Evolutionary conservation across 345 rosid genomes (phyloP).

Genomic region (Citrus sinensis): DNA sequence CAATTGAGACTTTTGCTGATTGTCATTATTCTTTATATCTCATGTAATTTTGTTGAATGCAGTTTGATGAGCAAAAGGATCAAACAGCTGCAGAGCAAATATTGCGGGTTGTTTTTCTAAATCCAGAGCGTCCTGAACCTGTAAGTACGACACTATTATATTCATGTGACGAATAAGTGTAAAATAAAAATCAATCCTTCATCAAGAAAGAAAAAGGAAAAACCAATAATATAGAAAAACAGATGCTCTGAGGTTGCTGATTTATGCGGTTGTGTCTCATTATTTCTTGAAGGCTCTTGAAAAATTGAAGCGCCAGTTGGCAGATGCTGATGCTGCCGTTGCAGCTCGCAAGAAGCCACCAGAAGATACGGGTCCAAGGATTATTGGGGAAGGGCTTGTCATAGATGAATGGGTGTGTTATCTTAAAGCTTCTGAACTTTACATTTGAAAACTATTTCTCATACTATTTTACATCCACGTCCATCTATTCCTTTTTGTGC

Average conservation of each 20-base stretch:
- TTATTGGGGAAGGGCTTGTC: conserved; percentile 98
- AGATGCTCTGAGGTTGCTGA: background rate
- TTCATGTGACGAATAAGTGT: background rate
- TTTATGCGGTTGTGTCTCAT: background rate
- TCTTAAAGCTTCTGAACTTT: background rate
- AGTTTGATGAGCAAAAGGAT: conserved; percentile 98
- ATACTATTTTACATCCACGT: background rate
- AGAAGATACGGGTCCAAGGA: conserved; percentile 75
- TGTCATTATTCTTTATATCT: background rate
- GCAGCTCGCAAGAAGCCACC: conserved; percentile 82
- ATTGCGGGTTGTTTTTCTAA: conserved; percentile 76
- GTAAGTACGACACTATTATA: conserved; percentile 37
- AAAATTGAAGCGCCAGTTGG: conserved; percentile 81
- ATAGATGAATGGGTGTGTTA: conserved; percentile 97
- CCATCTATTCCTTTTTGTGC: conserved; percentile 1
- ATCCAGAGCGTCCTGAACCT: conserved; percentile 71
- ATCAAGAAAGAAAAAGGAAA: background rate
- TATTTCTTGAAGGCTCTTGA: conserved; percentile 53
- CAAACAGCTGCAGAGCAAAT: conserved; percentile 76
- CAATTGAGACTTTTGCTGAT: background rate
- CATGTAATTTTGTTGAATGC: conserved; percentile 13
- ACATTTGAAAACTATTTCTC: background rate
- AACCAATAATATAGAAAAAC: background rate
- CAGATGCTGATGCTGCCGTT: conserved; percentile 84
- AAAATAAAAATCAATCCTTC: background rate